phyloP scores from a whole-genome alignment of 2,329 filamentous ascomycete species.

The Fusarium staphyleae region DNA sequence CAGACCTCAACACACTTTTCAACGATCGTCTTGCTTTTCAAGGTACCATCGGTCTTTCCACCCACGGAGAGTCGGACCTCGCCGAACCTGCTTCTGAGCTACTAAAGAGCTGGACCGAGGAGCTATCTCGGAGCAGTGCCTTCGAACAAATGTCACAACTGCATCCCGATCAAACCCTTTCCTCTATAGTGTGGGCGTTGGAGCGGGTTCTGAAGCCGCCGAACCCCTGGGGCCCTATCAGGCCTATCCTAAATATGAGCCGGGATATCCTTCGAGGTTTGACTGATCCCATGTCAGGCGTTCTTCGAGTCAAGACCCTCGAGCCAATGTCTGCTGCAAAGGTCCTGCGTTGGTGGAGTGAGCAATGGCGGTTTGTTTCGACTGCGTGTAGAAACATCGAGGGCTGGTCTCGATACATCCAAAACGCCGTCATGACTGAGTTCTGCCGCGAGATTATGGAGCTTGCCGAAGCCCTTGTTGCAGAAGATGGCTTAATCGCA shows the following conservation, averaged over 20 bases:
- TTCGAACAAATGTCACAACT: conserved; percentile 51
- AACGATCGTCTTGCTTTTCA: conserved; percentile 72
- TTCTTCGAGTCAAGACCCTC: conserved; percentile 62
- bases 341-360: conserved; percentile 81
- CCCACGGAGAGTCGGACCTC: conserved; percentile 80
- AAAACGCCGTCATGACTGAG: conserved; percentile 82
- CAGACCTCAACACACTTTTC: conserved; percentile 74
- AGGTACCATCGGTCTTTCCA: conserved; percentile 78
- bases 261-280: conserved; percentile 64
- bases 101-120: conserved; percentile 80
- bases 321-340: conserved; percentile 68
- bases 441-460: conserved; percentile 97
- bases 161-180: conserved; percentile 51
- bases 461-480: conserved; percentile 84
- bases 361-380: conserved; percentile 81
- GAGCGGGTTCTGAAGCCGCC: conserved; percentile 47
- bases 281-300: conserved; percentile 62
- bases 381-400: conserved; percentile 86
- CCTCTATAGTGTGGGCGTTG: conserved; percentile 53
- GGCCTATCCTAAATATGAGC: conserved; percentile 63
- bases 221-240: conserved; percentile 63
- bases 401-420: conserved; percentile 77
- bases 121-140: conserved; percentile 57
- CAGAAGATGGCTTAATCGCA: conserved; percentile 83
- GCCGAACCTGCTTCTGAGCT: conserved; percentile 83